phyloP scores from a whole-genome alignment of 2,329 filamentous ascomycete species.

The Hortaea sp. region DNA sequence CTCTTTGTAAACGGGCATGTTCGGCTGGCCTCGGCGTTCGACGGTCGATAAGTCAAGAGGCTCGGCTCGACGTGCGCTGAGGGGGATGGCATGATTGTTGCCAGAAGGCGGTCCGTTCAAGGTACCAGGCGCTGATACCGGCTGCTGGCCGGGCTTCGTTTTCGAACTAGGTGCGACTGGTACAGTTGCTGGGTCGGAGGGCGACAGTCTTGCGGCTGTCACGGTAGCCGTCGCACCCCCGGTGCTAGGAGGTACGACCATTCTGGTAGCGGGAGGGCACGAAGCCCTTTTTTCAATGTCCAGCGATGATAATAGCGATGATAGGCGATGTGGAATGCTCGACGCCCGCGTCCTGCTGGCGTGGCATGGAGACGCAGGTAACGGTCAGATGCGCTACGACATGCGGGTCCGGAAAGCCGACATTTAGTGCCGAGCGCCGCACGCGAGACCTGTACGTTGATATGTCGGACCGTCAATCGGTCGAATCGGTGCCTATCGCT shows the following conservation, averaged over 20 bases:
- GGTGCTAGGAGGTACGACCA: slow-evolving; percentile 22
- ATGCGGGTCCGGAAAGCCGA: background rate
- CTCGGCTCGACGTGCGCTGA: slow-evolving; percentile 54
- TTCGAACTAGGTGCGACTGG: slow-evolving; percentile 2
- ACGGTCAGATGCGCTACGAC: background rate
- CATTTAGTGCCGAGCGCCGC: background rate
- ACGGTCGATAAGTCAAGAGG: slow-evolving; percentile 81
- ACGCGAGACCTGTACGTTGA: background rate
- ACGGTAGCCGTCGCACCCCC: slow-evolving; percentile 6
- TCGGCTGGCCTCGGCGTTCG: slow-evolving; percentile 78
- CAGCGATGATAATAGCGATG: background rate
- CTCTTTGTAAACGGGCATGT: slow-evolving; percentile 62
- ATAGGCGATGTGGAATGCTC: background rate
- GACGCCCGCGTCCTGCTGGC: too few relatives aligned
- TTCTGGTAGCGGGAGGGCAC: slow-evolving; percentile 1
- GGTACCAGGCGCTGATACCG: slow-evolving; percentile 16
- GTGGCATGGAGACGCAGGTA: slow-evolving; percentile 1
- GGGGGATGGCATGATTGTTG: slow-evolving; percentile 39
- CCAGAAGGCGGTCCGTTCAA: slow-evolving; percentile 29
- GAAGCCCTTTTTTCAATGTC: background rate
- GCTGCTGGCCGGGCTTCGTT: slow-evolving; percentile 8
- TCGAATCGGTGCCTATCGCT: too few relatives aligned
- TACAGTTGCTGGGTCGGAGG: slow-evolving; percentile 3
- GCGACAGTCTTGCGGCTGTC: slow-evolving; percentile 1
- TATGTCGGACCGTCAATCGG: too few relatives aligned